These are phyloP conservation scores for Nemophila menziesii DNA, from an alignment of 257 asterid species.

Conservation along the genomic window DNA sequence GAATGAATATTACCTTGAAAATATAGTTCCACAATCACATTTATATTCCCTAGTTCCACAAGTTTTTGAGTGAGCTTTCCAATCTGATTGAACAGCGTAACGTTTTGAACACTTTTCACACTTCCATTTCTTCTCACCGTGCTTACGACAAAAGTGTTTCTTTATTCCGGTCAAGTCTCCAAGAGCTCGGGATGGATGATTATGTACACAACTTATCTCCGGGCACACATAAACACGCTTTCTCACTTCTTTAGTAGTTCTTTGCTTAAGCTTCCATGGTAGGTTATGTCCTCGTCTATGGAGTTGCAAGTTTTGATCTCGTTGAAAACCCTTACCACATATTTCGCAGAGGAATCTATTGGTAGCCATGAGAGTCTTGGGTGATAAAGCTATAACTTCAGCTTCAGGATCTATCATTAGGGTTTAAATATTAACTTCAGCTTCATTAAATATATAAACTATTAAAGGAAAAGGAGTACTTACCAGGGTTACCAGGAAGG, in stretches of 20 bases:
- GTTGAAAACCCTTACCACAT: constrained; percentile 91
- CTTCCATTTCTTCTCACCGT: constrained; percentile 97
- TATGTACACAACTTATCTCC: constrained; percentile 63
- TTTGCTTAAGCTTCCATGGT: constrained; percentile 93
- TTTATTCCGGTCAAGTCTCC: constrained; percentile 91
- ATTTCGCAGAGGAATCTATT: constrained; percentile 78
- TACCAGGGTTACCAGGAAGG: constrained; percentile 93
- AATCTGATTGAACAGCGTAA: constrained; percentile 85
- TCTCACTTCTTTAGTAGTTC: constrained; percentile 50
- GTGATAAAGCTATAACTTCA: constrained; percentile 78
- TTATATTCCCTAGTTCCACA: constrained; percentile 90
- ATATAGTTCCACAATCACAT: constrained; percentile 85
- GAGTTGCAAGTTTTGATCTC: constrained; percentile 85
- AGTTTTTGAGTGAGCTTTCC: constrained; percentile 90
- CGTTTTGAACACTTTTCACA: constrained; percentile 79
- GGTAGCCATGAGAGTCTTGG: constrained; percentile 88
- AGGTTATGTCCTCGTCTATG: constrained; percentile 86
- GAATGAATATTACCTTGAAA: constrained; percentile 53
- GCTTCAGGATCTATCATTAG: constrained; percentile 68
- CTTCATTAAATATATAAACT: neutral
- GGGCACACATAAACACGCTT: constrained; percentile 92
- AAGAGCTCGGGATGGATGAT: constrained; percentile 77
- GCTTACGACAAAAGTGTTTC: constrained; percentile 84
- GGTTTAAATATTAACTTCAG: no score
- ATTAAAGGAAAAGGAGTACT: neutral